A percentile compares a stretch with the other conserved stretches of the same genome.
Conservation (phyloP, 257 asterid species). For the Cordia subcordata region DNA sequence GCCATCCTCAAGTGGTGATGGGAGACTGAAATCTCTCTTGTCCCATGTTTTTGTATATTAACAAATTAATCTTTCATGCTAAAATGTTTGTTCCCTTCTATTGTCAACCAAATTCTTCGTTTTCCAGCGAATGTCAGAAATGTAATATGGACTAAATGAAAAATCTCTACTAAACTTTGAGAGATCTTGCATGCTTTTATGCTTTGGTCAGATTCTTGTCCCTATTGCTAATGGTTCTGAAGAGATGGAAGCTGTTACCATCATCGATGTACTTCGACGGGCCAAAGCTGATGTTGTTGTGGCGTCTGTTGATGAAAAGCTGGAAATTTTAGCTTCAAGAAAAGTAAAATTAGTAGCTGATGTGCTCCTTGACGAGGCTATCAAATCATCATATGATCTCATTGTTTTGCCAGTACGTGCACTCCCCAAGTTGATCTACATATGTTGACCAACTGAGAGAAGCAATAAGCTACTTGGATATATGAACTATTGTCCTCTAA, state of each 20-base stretch:
- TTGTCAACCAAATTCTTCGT: too few relatives aligned
- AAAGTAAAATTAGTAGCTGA: slow-evolving; percentile 88
- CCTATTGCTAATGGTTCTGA: slow-evolving; percentile 95
- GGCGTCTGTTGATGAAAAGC: slow-evolving; percentile 71
- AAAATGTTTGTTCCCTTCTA: too few relatives aligned
- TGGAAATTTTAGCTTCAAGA: slow-evolving; percentile 83
- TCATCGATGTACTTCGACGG: slow-evolving; percentile 82
- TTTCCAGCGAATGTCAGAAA: too few relatives aligned
- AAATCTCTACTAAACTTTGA: background rate
- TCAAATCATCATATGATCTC: slow-evolving; percentile 54
- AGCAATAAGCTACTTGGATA: background rate
- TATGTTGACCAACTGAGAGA: background rate
- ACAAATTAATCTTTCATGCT: too few relatives aligned
- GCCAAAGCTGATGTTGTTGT: slow-evolving; percentile 87
- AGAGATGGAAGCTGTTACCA: slow-evolving; percentile 93
- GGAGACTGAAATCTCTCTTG: too few relatives aligned
- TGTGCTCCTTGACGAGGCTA: slow-evolving; percentile 70
- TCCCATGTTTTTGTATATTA: too few relatives aligned
- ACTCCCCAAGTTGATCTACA: background rate
- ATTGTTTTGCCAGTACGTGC: slow-evolving; percentile 77
- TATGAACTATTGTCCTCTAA: background rate
- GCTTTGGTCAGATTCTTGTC: slow-evolving; percentile 67
- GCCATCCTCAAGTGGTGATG: too few relatives aligned
- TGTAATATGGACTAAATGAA: too few relatives aligned
- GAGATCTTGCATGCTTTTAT: background rate